Evolutionary conservation across 2,329 filamentous ascomycete genomes (phyloP), one percentile per base, ranked within the genome.

Genomic region (Colletotrichum sp.): DNA sequence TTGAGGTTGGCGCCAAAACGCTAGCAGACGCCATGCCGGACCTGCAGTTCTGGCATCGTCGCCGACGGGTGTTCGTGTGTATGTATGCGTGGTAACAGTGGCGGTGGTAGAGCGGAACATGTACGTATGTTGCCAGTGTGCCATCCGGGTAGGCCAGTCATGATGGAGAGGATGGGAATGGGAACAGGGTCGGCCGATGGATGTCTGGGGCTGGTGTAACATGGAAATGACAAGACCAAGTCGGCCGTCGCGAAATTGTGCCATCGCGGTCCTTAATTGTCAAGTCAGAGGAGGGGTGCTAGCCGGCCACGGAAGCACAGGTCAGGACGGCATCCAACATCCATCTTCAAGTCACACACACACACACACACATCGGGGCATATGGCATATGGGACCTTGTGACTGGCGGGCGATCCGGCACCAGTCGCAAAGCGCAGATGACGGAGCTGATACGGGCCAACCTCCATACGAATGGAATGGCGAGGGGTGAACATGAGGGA

Each of bases 21-120:
- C 74, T 74, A 59, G 66, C 30, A 66, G n/a, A 39, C 59, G 67
- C 74, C 74, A 76, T 71, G 67, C 74, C 71, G 71, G 74, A 76
- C 74, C 71, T 75, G 71, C 74, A 75, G 73, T 68, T 52, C 39
- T 75, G 71, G 71, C 71, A 59, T 28, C 63, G 24, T 75, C 36
- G 34, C 26, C 30, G 67, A 49, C 32, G 44, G 26, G 63, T 30
- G 26, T 28, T 21, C 24, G 21, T n/a, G 68, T 34, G 65, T 34
- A 18, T 24, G 24, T 55, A 28, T 57, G 49, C n/a, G 28, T 57
- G 49, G 30, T 49, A 21, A n/a, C 44, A 49, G 44, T 49, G 44
- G 44, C 44, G 44, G 18, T 12, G 6, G 30, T 32, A 32, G 30
- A 57, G n/a, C 21, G 21, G 21, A 32, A n/a, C 32, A 32, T 62